These are phyloP conservation scores for Flammula alnicola DNA, from an alignment of 1,284 basidiomycete species.

Conservation along the genomic window DNA sequence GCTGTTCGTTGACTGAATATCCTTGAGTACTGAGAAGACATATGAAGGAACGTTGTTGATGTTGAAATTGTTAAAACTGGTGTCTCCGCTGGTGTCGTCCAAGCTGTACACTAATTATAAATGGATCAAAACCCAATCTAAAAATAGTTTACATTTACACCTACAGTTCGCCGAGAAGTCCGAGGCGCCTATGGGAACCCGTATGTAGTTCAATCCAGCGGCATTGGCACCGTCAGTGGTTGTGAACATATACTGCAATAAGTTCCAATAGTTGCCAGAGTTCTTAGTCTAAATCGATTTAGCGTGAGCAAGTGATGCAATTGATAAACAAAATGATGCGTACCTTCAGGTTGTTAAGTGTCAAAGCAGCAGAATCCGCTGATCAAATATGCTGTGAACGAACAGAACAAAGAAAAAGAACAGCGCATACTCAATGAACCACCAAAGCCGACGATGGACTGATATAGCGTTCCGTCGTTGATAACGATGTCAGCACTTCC, in stretches of 20 bases:
- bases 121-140: background rate
- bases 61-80: constrained; percentile 50
- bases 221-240: constrained; percentile 51
- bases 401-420: background rate
- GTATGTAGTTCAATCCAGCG: constrained; percentile 55
- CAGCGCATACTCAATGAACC: constrained; percentile 49
- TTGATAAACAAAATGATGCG: background rate
- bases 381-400: background rate
- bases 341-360: constrained; percentile 56
- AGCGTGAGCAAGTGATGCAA: background rate
- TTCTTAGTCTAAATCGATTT: constrained; percentile 39
- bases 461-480: constrained; percentile 45
- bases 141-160: constrained; percentile 9
- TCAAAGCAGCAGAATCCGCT: constrained; percentile 58
- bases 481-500: constrained; percentile 55
- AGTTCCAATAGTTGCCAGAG: constrained; percentile 47
- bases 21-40: constrained; percentile 53
- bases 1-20: constrained; percentile 51
- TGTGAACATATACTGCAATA: constrained; percentile 50
- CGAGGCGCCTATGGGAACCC: constrained; percentile 56
- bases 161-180: constrained; percentile 55
- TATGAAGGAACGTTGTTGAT: constrained; percentile 52
- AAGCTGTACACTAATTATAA: constrained; percentile 47
- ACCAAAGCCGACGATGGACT: constrained; percentile 55
- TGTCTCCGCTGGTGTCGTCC: constrained; percentile 53